These are phyloP conservation scores for Trichoderma sp. DNA, from an alignment of 2,329 filamentous ascomycete genomes.

Conservation along the genomic window DNA sequence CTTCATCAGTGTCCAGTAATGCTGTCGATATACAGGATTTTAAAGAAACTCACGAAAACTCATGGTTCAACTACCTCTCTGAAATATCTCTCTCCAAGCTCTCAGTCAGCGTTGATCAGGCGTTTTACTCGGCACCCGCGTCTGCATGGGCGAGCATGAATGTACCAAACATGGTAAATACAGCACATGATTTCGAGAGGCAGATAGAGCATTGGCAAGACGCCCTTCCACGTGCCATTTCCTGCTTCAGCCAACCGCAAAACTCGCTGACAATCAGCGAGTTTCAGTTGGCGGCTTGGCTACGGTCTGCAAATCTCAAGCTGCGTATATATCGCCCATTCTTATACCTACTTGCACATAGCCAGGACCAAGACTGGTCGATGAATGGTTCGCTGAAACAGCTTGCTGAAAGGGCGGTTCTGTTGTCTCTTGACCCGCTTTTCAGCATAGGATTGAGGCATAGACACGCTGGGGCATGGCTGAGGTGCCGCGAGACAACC, in stretches of 20 bases:
- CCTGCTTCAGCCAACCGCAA: background rate
- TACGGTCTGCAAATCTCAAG: background rate
- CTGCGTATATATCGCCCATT: slow-evolving; percentile 8
- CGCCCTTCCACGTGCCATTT: background rate
- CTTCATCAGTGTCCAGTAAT: background rate
- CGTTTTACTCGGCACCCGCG: background rate
- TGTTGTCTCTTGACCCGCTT: background rate
- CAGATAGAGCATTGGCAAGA: background rate
- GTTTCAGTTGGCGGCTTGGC: background rate
- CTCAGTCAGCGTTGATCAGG: background rate
- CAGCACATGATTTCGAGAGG: background rate
- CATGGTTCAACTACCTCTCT: background rate
- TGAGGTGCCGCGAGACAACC: background rate
- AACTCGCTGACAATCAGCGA: background rate
- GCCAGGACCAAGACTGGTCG: background rate
- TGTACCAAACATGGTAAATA: background rate
- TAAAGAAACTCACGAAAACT: background rate
- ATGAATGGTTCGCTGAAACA: background rate
- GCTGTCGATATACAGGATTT: background rate
- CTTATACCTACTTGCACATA: background rate
- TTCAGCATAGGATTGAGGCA: background rate
- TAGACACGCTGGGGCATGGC: background rate
- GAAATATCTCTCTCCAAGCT: background rate
- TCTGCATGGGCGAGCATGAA: background rate
- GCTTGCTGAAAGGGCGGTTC: background rate